These are phyloP conservation scores for Pythium sukuiense DNA, from an alignment of 352 stramenopile species.

Conservation along the genomic window DNA sequence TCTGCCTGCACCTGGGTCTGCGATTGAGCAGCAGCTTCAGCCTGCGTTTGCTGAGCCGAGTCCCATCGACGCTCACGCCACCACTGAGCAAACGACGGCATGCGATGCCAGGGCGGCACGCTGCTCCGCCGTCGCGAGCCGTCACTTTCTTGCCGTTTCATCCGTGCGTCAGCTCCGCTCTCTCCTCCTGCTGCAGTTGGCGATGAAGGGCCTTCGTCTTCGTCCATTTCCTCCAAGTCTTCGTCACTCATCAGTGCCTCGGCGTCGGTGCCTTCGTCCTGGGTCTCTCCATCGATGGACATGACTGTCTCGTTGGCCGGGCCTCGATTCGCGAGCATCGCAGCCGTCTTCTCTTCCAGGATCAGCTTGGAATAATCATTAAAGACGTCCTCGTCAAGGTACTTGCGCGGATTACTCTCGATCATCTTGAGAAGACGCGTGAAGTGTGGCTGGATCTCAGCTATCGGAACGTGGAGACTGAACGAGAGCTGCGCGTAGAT, in stretches of 20 bases:
- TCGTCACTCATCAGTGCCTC: constrained; percentile 74
- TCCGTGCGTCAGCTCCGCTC: constrained; percentile 28
- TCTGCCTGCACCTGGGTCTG: not conserved
- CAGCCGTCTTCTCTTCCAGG: constrained; percentile 60
- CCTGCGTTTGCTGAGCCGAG: not conserved
- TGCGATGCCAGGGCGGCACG: constrained; percentile 55
- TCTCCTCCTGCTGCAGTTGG: constrained; percentile 26
- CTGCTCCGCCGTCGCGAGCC: constrained; percentile 10
- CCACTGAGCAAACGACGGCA: constrained; percentile 74
- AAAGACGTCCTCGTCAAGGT: constrained; percentile 87
- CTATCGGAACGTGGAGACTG: constrained; percentile 78
- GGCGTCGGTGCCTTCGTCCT: constrained; percentile 65
- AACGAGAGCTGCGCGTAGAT: constrained; percentile 91
- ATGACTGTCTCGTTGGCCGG: constrained; percentile 14
- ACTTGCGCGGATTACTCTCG: constrained; percentile 89
- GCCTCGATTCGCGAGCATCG: constrained; percentile 11
- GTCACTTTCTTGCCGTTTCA: constrained; percentile 26
- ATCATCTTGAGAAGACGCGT: constrained; percentile 80
- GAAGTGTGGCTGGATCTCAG: constrained; percentile 86
- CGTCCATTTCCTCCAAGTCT: constrained; percentile 29
- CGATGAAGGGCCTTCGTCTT: not conserved
- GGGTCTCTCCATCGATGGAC: constrained; percentile 40
- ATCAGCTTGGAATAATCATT: constrained; percentile 69
- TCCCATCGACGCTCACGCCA: constrained; percentile 50
- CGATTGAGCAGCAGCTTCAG: not conserved